phyloP scores from a whole-genome alignment of 352 stramenopile species.

The Pythium sp. region DNA sequence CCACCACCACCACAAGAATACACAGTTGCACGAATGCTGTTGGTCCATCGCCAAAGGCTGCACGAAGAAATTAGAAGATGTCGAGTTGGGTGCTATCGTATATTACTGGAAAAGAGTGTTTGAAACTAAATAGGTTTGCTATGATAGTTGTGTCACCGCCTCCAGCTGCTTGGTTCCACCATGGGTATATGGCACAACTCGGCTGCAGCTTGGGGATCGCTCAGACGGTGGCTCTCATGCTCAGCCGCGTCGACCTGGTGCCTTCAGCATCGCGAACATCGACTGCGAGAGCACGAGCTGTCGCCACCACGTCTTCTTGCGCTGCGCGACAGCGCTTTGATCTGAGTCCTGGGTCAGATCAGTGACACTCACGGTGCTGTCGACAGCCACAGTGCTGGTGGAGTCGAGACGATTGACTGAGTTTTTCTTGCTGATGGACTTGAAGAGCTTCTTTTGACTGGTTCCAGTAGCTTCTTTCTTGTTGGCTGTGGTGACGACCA shows the following conservation, averaged over 20 bases:
- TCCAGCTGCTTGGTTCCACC: too few relatives aligned
- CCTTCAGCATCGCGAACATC: slow-evolving; percentile 2
- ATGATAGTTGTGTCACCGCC: too few relatives aligned
- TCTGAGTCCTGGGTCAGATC: not conserved
- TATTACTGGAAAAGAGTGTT: too few relatives aligned
- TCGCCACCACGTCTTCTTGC: slow-evolving; percentile 2
- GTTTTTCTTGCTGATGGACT: not conserved
- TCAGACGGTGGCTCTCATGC: too few relatives aligned
- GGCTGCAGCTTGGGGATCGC: too few relatives aligned
- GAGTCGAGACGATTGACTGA: not conserved
- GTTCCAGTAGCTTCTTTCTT: not conserved
- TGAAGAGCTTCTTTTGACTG: not conserved
- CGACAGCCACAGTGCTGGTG: not conserved
- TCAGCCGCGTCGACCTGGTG: not conserved
- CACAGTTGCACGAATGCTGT: too few relatives aligned
- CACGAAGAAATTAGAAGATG: too few relatives aligned
- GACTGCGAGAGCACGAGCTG: slow-evolving; percentile 1
- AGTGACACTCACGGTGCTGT: not conserved
- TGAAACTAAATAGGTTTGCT: too few relatives aligned
- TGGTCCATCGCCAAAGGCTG: too few relatives aligned
- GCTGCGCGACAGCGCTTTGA: not conserved
- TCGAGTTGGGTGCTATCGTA: too few relatives aligned
- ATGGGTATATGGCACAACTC: too few relatives aligned
- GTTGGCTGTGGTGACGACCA: not conserved
- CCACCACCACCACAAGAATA: too few relatives aligned